Evolutionary conservation across 805 yeast genomes (phyloP).

Genomic region (Candida ficus): DNA sequence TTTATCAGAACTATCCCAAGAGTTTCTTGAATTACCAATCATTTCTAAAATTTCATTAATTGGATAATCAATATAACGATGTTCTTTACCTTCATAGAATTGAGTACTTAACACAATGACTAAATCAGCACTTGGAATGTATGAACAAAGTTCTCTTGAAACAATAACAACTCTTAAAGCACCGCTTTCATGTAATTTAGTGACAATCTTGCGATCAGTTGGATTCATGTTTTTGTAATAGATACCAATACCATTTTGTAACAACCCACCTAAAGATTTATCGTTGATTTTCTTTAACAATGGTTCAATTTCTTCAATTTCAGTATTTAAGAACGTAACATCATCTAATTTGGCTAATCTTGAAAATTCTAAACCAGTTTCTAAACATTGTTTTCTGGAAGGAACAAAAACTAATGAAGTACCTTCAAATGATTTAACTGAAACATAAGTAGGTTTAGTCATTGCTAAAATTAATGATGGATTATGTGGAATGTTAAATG

Average conservation of each 20-base stretch:
- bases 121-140: slow-evolving; percentile 45
- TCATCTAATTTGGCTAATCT: slow-evolving; percentile 34
- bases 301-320: slow-evolving; percentile 32
- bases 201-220: slow-evolving; percentile 51
- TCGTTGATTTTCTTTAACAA: slow-evolving; percentile 44
- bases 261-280: slow-evolving; percentile 33
- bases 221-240: slow-evolving; percentile 52
- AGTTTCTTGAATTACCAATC: slow-evolving; percentile 41
- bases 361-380: slow-evolving; percentile 42
- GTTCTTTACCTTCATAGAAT: slow-evolving; percentile 67
- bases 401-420: slow-evolving; percentile 53
- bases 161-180: slow-evolving; percentile 55
- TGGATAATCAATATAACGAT: slow-evolving; percentile 63
- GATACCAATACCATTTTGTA: slow-evolving; percentile 60
- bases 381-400: slow-evolving; percentile 47
- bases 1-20: slow-evolving; percentile 29
- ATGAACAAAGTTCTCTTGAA: slow-evolving; percentile 49
- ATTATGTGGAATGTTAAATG: slow-evolving; percentile 41
- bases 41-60: slow-evolving; percentile 61
- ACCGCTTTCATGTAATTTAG: slow-evolving; percentile 44
- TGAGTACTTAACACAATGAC: slow-evolving; percentile 71
- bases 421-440: slow-evolving; percentile 30
- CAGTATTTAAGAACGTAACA: slow-evolving; percentile 35
- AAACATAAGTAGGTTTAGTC: slow-evolving; percentile 44
- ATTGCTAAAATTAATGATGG: slow-evolving; percentile 49